phyloP scores from a whole-genome alignment of 2,329 filamentous ascomycete species.

The Pseudocercospora pini-densiflorae region DNA sequence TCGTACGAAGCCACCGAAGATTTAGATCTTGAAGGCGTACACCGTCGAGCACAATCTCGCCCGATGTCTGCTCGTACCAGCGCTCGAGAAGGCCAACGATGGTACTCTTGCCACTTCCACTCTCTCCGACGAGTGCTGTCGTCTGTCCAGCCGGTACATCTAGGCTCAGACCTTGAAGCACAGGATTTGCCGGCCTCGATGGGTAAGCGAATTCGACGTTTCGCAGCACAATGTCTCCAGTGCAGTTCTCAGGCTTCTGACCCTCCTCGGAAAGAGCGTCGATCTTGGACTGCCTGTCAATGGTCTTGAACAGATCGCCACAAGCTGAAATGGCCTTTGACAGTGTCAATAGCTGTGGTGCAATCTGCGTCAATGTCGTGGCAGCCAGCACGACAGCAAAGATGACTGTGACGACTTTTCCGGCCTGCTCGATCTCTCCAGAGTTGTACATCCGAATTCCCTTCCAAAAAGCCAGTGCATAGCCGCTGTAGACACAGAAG shows the following conservation, averaged over 20 bases:
- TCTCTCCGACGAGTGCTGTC: slow-evolving; percentile 50
- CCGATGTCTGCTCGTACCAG: slow-evolving; percentile 38
- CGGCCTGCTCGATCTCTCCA: slow-evolving; percentile 38
- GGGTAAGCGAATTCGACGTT: slow-evolving; percentile 76
- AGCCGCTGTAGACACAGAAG: slow-evolving; percentile 47
- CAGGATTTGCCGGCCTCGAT: slow-evolving; percentile 40
- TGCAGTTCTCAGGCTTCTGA: slow-evolving; percentile 22
- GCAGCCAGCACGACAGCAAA: slow-evolving; percentile 21
- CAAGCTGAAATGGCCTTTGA: slow-evolving; percentile 49
- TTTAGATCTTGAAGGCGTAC: slow-evolving; percentile 33
- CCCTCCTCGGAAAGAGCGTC: slow-evolving; percentile 41
- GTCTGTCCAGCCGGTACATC: slow-evolving; percentile 46
- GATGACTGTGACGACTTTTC: slow-evolving; percentile 40
- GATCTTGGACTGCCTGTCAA: slow-evolving; percentile 45
- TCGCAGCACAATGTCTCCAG: slow-evolving; percentile 62
- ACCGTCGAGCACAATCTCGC: slow-evolving; percentile 38
- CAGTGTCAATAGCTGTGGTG: slow-evolving; percentile 46
- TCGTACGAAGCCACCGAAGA: slow-evolving; percentile 36
- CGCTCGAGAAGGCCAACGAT: slow-evolving; percentile 40
- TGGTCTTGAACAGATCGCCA: slow-evolving; percentile 45
- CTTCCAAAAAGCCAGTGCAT: slow-evolving; percentile 49
- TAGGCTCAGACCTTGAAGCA: slow-evolving; percentile 42
- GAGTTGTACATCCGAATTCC: slow-evolving; percentile 42
- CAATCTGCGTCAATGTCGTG: slow-evolving; percentile 45
- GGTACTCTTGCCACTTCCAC: slow-evolving; percentile 45